Percentiles rank a stretch among this genome's conserved stretches.
These are phyloP conservation scores for Conidiobolus coronatus DNA, from an alignment of 371 early-diverging fungal genomes.

Conservation along the genomic window DNA sequence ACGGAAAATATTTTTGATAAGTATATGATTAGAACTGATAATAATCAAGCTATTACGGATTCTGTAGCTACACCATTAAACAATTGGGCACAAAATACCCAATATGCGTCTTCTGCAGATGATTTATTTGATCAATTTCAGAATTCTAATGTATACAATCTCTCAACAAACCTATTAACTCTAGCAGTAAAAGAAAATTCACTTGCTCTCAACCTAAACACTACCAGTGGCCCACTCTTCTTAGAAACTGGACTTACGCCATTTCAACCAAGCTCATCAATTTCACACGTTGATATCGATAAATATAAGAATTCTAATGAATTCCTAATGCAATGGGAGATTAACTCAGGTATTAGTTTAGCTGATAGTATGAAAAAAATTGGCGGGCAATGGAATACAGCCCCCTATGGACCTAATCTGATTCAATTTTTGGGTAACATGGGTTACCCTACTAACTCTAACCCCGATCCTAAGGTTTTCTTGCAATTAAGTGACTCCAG, in stretches of 20 bases:
- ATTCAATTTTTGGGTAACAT: background rate
- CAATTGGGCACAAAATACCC: no score
- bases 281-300: conserved; percentile 21
- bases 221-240: conserved; percentile 3
- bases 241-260: conserved; percentile 12
- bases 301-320: conserved; percentile 16
- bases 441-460: conserved; percentile 3
- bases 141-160: conserved; percentile 3
- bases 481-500: no score
- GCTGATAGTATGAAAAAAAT: background rate
- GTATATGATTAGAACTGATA: no score
- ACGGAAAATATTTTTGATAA: no score
- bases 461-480: conserved; percentile 2
- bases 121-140: conserved; percentile 1
- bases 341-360: background rate
- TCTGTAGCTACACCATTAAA: no score
- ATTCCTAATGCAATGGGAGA: conserved; percentile 21
- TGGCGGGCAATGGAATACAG: background rate
- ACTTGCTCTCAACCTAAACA: background rate
- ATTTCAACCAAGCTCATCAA: conserved; percentile 19
- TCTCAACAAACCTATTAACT: conserved; percentile 5
- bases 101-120: background rate
- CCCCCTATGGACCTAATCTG: conserved; percentile 2
- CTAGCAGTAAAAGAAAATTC: conserved; percentile 5
- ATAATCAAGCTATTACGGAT: no score